Percentiles rank a stretch among this genome's conserved stretches.
phyloP scores from a whole-genome alignment of 2,329 filamentous ascomycete species.

The Cytospora piceae region DNA sequence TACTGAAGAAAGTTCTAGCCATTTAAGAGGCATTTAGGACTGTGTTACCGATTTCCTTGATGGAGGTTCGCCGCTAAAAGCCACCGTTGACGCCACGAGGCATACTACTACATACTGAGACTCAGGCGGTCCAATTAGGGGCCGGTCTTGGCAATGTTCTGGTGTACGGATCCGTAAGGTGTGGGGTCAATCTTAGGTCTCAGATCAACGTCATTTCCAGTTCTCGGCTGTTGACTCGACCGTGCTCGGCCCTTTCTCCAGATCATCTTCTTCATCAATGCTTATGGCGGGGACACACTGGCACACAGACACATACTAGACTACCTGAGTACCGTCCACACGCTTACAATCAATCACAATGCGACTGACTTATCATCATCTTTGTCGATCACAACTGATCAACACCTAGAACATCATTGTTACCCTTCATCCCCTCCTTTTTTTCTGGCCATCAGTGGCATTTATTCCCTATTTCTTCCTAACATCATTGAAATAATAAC shows the following conservation, averaged over 20 bases:
- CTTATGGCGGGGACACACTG: neutral
- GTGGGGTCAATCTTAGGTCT: constrained; percentile 20
- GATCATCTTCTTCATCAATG: neutral
- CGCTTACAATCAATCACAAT: neutral
- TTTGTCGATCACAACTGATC: constrained; percentile 4
- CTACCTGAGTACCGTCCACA: no score
- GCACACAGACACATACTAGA: no score
- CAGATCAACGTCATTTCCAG: constrained; percentile 26
- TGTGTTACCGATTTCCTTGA: neutral
- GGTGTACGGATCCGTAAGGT: neutral
- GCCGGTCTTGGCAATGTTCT: neutral
- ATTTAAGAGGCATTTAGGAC: neutral
- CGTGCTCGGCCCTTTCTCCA: neutral
- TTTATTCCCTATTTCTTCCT: neutral
- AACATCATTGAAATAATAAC: neutral
- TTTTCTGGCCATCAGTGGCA: neutral
- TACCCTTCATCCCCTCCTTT: constrained; percentile 1
- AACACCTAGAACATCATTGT: constrained; percentile 13
- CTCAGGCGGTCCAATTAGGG: constrained; percentile 13
- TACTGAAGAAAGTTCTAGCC: neutral
- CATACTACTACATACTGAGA: neutral
- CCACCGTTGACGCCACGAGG: constrained; percentile 1
- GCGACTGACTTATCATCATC: constrained; percentile 12
- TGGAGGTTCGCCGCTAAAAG: neutral
- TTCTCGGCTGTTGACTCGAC: neutral